Conservation (phyloP, 1,139 yeast genomes). For the Pichia kudriavzevii region DNA sequence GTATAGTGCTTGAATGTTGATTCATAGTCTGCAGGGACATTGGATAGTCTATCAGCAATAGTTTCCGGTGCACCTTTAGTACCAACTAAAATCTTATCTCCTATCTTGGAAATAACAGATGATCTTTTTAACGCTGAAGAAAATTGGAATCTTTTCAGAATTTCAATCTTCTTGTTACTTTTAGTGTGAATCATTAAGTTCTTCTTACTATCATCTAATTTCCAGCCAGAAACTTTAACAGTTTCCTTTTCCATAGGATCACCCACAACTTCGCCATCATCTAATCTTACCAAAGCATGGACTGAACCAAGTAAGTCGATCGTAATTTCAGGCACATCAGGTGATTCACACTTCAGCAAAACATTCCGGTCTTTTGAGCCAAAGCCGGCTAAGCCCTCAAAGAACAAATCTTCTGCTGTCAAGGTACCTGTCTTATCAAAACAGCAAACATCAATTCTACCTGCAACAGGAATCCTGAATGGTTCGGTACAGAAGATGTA, state of each 20-base stretch:
- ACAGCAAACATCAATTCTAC: constrained; percentile 96
- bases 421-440: constrained; percentile 98
- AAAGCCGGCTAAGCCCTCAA: constrained; percentile 93
- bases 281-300: constrained; percentile 88
- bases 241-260: constrained; percentile 99
- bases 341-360: constrained; percentile 44
- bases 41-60: constrained; percentile 63
- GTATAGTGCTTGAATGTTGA: constrained; percentile 85
- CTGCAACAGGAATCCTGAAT: constrained; percentile 95
- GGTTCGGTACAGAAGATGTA: constrained; percentile 98
- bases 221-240: constrained; percentile 81
- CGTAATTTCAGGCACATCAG: constrained; percentile 57
- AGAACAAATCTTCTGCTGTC: constrained; percentile 93
- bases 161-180: constrained; percentile 48
- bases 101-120: constrained; percentile 70
- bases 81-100: constrained; percentile 59
- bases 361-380: constrained; percentile 46
- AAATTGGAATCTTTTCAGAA: constrained; percentile 92
- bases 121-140: constrained; percentile 95
- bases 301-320: constrained; percentile 83
- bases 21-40: constrained; percentile 75
- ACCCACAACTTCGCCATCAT: constrained; percentile 96
- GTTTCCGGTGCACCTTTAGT: constrained; percentile 99
- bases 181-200: constrained; percentile 62
- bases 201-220: constrained; percentile 46